phyloP scores from a whole-genome alignment of 441 rosid genomes.

The Erodium moschatum region DNA sequence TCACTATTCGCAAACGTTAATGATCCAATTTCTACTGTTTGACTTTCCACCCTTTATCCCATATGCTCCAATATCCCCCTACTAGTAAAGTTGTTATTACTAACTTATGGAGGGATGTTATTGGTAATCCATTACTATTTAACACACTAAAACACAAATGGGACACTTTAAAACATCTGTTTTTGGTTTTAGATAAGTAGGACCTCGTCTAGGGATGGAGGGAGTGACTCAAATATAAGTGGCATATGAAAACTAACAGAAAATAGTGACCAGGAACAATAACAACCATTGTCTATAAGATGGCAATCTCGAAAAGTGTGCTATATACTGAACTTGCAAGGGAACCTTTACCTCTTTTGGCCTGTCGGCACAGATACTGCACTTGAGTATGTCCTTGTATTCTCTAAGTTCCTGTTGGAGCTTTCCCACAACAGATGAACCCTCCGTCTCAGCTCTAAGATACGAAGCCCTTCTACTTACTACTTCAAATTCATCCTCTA shows the following conservation, averaged over 20 bases:
- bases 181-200: background rate
- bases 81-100: background rate
- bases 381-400: slow-evolving; percentile 82
- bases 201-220: background rate
- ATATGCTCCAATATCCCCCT: background rate
- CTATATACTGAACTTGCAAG: slow-evolving; percentile 3
- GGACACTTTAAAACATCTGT: background rate
- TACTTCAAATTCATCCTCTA: slow-evolving; percentile 65
- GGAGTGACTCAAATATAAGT: background rate
- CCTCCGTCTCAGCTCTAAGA: slow-evolving; percentile 57
- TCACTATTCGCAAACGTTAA: background rate
- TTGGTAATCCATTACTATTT: background rate
- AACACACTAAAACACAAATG: background rate
- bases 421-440: slow-evolving; percentile 61
- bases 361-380: slow-evolving; percentile 77
- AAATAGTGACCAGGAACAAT: background rate
- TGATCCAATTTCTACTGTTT: background rate
- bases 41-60: background rate
- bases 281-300: background rate
- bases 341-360: slow-evolving; percentile 66
- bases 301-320: background rate
- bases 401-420: slow-evolving; percentile 73
- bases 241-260: background rate
- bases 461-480: slow-evolving; percentile 51
- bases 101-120: background rate